Conservation (phyloP, 2,329 filamentous ascomycete species). For the Venturia pyrina region DNA sequence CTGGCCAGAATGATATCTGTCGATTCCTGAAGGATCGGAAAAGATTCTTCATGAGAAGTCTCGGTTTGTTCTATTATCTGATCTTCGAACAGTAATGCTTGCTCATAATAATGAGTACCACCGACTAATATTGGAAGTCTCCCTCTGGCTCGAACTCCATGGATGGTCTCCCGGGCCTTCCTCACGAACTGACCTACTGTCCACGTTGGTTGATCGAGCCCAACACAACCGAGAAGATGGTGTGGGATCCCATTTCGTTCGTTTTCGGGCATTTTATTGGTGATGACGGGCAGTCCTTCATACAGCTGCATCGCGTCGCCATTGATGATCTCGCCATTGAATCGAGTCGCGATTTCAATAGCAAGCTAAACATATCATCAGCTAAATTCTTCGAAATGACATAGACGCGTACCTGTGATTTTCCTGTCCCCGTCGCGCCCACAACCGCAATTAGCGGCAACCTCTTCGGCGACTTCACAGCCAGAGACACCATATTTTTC, state of each 20-base stretch:
- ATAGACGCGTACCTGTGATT: conserved; percentile 61
- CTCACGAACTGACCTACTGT: conserved; percentile 66
- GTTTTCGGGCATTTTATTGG: conserved; percentile 72
- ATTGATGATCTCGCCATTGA: conserved; percentile 92
- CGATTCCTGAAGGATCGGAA: conserved; percentile 59
- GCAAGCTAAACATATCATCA: conserved; percentile 52
- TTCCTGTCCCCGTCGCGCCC: conserved; percentile 86
- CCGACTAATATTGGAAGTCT: conserved; percentile 85
- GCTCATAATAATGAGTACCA: conserved; percentile 91
- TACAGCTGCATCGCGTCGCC: conserved; percentile 99
- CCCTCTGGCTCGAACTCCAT: conserved; percentile 67
- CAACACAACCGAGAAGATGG: conserved; percentile 74
- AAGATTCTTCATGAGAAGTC: conserved; percentile 20
- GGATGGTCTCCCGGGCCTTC: conserved; percentile 58
- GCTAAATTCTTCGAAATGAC: not conserved
- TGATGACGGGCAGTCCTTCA: conserved; percentile 81
- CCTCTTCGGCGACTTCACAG: not conserved
- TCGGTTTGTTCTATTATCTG: conserved; percentile 43
- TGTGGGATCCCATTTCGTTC: conserved; percentile 77
- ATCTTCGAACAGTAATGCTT: conserved; percentile 75
- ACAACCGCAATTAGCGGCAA: conserved; percentile 60
- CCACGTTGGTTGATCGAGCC: conserved; percentile 71
- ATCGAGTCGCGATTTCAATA: conserved; percentile 70
- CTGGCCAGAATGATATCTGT: conserved; percentile 63
- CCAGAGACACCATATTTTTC: not conserved